A percentile compares a stretch with the other conserved stretches of the same genome.
Conservation (phyloP, 208 protist genomes). For the Acanthamoeba lenticulata region DNA sequence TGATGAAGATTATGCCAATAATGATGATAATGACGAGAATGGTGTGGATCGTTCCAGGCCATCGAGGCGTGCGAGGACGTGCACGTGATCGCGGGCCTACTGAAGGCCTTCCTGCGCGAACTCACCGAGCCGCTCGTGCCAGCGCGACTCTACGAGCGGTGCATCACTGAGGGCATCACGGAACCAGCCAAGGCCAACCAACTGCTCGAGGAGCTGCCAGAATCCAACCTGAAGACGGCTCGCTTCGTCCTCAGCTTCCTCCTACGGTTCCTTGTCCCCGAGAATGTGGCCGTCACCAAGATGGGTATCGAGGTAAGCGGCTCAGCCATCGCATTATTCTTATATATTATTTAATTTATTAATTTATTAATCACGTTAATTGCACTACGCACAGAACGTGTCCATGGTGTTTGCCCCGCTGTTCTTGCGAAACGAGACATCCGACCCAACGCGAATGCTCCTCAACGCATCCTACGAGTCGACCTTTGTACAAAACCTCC, state of each 20-base stretch:
- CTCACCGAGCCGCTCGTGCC: conserved; percentile 38
- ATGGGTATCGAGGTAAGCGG: conserved; percentile 30
- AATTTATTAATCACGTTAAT: background rate
- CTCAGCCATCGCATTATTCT: background rate
- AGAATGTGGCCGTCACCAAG: background rate
- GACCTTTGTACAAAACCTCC: conserved; percentile 52
- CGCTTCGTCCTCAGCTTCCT: background rate
- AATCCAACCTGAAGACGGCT: background rate
- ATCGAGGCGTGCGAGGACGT: background rate
- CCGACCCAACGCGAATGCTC: conserved; percentile 31
- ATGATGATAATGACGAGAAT: background rate
- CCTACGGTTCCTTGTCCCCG: background rate
- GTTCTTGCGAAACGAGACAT: conserved; percentile 19
- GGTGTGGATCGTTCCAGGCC: background rate
- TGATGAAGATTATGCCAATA: background rate
- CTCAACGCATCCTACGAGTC: conserved; percentile 58
- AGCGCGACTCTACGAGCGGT: background rate
- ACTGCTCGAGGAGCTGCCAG: background rate
- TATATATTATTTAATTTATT: background rate
- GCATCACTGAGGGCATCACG: conserved; percentile 20
- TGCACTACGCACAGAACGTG: background rate
- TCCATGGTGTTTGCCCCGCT: conserved; percentile 53
- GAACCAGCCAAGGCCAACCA: conserved; percentile 48
- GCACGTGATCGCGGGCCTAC: conserved; percentile 1
- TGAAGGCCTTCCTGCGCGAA: conserved; percentile 49